Base-by-base conservation (phyloP, 2,329 filamentous ascomycete species). In the Claviceps arundinis region DNA sequence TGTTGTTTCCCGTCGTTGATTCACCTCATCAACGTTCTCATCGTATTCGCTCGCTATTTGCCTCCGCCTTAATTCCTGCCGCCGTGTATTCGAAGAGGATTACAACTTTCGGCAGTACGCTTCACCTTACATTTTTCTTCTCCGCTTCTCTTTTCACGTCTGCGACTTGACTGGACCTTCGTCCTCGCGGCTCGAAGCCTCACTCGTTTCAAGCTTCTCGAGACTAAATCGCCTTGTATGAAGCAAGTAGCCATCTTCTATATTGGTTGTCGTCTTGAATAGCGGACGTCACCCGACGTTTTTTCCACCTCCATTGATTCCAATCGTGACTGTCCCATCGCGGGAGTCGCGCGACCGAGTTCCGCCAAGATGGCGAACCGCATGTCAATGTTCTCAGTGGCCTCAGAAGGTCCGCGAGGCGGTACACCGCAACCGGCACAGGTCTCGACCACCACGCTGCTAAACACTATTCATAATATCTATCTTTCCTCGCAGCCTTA, bases 381-480 rank as follows among this genome's bases (percentile, higher is more conserved):
- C 63, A 78, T 81, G 76, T 85, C 82, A 58, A 81, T 84, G 75
- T 85, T 83, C 64, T 85, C 82, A 58, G 73, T 81, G 63, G 74
- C 73, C 59, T 84, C 81, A 58, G 80, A 85, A 57, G 81, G 82
- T 47, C 70, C 72, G 56, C 75, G 79, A 59, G 75, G 73, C 57
- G 73, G 77, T 37, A 81, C 81, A 51, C 82, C 84, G 61, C 80
- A 88, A 62, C 77, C 86, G 9, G 73, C 84, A 46, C 89, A 95
- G 65, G 84, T 96, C 51, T 95, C 91, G 6, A 95, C 91, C 2
- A 95, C 90, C 1, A 95, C 89, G 0, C 78, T 97, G 47, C 79
- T 98, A 52, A 97, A 97, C 70, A 81, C 88, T 52, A 78, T 96
- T 46, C 93, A 98, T 70, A 89, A 88, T 60, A 85, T 87, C 63